These are phyloP conservation scores for Yarrowia sp. DNA, from an alignment of 805 yeast genomes.

Conservation along the genomic window DNA sequence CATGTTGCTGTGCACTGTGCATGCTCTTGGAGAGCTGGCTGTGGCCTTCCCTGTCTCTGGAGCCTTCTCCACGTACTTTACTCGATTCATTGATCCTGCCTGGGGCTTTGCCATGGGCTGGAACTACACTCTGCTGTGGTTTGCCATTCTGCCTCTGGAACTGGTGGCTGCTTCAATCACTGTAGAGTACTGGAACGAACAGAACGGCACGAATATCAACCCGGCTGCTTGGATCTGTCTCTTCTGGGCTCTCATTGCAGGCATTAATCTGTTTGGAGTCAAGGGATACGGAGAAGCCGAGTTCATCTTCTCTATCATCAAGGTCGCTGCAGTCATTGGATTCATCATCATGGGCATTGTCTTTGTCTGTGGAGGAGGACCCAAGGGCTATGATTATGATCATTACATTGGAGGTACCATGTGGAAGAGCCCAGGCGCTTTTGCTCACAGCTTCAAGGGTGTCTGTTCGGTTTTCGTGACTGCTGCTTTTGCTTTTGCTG, in stretches of 20 bases:
- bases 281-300: constrained; percentile 62
- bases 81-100: constrained; percentile 59
- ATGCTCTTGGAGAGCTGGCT: constrained; percentile 68
- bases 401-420: constrained; percentile 51
- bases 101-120: constrained; percentile 68
- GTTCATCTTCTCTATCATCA: constrained; percentile 52
- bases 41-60: constrained; percentile 60
- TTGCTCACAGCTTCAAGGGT: constrained; percentile 62
- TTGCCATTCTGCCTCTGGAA: constrained; percentile 62
- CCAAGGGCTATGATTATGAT: constrained; percentile 38
- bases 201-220: constrained; percentile 53
- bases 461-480: constrained; percentile 62
- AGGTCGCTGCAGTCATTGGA: constrained; percentile 55
- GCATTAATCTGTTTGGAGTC: constrained; percentile 52
- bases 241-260: constrained; percentile 50
- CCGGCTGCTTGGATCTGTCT: constrained; percentile 54
- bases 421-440: constrained; percentile 67
- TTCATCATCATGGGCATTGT: constrained; percentile 57
- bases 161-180: constrained; percentile 58
- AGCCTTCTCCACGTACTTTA: constrained; percentile 55
- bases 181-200: constrained; percentile 52
- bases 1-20: constrained; percentile 62
- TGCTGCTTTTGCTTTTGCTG: constrained; percentile 65
- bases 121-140: constrained; percentile 63
- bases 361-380: constrained; percentile 57